Conservation (phyloP, 2,329 filamentous ascomycete species). For the Claviceps quebecensis region DNA sequence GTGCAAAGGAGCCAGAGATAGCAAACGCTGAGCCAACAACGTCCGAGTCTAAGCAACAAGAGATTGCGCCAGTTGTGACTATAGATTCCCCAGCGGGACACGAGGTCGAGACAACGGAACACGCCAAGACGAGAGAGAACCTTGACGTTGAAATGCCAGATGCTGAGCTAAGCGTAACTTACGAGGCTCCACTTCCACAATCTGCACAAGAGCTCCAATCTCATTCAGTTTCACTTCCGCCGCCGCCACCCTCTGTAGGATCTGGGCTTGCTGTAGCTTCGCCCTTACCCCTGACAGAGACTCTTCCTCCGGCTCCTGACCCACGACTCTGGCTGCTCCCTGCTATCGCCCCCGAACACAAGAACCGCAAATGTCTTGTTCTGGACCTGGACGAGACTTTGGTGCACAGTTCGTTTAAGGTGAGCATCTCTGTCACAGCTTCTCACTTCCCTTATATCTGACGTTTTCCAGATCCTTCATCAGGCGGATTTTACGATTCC, state of each 20-base stretch:
- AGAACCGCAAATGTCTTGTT: slow-evolving; percentile 85
- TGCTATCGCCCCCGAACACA: slow-evolving; percentile 64
- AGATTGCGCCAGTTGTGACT: slow-evolving; percentile 20
- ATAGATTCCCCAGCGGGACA: slow-evolving; percentile 27
- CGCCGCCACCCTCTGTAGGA: slow-evolving; percentile 24
- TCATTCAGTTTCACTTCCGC: slow-evolving; percentile 27
- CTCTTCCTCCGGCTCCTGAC: slow-evolving; percentile 27
- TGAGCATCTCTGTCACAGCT: not conserved
- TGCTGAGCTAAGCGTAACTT: slow-evolving; percentile 36
- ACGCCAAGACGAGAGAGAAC: slow-evolving; percentile 31
- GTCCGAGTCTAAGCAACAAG: slow-evolving; percentile 36
- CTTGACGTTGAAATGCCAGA: slow-evolving; percentile 57
- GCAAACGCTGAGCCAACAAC: slow-evolving; percentile 26
- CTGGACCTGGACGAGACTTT: slow-evolving; percentile 92
- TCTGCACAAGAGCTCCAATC: slow-evolving; percentile 23
- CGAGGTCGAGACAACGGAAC: slow-evolving; percentile 13
- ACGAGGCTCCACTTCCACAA: slow-evolving; percentile 27
- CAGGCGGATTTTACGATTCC: slow-evolving; percentile 98
- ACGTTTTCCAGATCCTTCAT: slow-evolving; percentile 61
- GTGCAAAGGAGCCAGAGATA: slow-evolving; percentile 30
- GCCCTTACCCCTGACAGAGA: slow-evolving; percentile 26
- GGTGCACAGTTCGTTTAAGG: slow-evolving; percentile 98
- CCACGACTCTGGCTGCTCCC: slow-evolving; percentile 59
- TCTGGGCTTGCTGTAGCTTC: slow-evolving; percentile 27
- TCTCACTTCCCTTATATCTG: slow-evolving; percentile 2